Percentiles rank a stretch among this genome's conserved stretches.
These are phyloP conservation scores for Epithele typhae DNA, from an alignment of 768 basidiomycete genomes.

Conservation along the genomic window DNA sequence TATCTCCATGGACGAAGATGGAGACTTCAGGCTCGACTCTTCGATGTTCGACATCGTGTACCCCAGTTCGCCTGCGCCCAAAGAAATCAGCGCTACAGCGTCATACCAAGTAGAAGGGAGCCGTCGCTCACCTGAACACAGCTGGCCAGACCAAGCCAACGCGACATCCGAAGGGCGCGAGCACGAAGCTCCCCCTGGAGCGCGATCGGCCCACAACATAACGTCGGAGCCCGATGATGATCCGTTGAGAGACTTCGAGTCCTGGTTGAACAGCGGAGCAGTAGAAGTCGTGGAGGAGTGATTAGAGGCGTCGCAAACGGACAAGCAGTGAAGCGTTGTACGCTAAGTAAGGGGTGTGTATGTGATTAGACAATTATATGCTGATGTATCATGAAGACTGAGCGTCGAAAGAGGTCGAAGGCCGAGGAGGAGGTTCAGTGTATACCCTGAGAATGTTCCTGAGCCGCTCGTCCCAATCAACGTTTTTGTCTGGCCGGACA, in stretches of 20 bases:
- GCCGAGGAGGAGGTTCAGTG: slow-evolving; percentile 27
- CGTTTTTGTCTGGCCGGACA: slow-evolving; percentile 54
- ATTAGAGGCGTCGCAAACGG: background rate
- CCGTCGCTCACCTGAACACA: no score
- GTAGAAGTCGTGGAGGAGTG: slow-evolving; percentile 42
- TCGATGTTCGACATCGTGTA: slow-evolving; percentile 28
- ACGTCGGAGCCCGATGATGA: slow-evolving; percentile 24
- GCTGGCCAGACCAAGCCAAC: no score
- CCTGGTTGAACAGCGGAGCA: slow-evolving; percentile 63
- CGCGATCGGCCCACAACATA: no score
- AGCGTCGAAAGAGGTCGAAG: slow-evolving; percentile 1
- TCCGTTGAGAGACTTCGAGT: slow-evolving; percentile 62
- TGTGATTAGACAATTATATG: slow-evolving; percentile 9
- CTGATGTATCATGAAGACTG: background rate
- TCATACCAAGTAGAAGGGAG: no score
- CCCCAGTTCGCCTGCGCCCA: slow-evolving; percentile 7
- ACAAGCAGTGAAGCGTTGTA: no score
- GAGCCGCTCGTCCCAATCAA: slow-evolving; percentile 79
- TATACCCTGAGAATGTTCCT: slow-evolving; percentile 58
- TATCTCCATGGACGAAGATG: slow-evolving; percentile 19
- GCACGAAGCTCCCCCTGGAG: no score
- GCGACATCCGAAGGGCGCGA: no score
- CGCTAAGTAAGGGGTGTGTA: slow-evolving; percentile 6
- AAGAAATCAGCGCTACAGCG: no score
- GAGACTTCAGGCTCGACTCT: slow-evolving; percentile 31